Conservation (phyloP, 805 yeast species). For the Brettanomyces nanus region DNA sequence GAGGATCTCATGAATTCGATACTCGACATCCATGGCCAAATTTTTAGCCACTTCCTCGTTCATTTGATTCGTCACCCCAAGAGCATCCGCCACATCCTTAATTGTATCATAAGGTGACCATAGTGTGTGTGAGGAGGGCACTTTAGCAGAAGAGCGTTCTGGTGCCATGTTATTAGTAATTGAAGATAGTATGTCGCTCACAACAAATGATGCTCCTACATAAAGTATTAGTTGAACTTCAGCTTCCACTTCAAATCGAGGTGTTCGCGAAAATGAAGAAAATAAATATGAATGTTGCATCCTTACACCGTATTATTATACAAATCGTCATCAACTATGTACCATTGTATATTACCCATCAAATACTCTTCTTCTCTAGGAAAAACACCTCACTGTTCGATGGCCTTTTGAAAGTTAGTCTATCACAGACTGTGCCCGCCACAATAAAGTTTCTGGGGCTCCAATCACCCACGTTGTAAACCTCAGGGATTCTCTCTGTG, state of each 20-base stretch:
- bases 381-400: constrained; percentile 21
- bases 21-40: constrained; percentile 98
- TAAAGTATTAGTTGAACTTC: too few relatives aligned
- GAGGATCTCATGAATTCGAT: constrained; percentile 87
- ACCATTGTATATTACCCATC: too few relatives aligned
- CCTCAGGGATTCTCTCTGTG: constrained; percentile 36
- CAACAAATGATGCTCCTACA: too few relatives aligned
- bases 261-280: background rate
- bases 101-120: constrained; percentile 99
- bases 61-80: constrained; percentile 62
- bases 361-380: constrained; percentile 8
- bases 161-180: background rate
- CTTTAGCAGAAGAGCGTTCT: constrained; percentile 20
- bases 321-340: too few relatives aligned
- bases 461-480: constrained; percentile 45
- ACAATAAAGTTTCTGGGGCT: constrained; percentile 36
- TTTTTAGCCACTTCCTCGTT: constrained; percentile 92
- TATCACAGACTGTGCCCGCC: constrained; percentile 29
- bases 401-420: constrained; percentile 20
- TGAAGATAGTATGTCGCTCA: background rate
- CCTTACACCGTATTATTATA: background rate
- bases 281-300: background rate
- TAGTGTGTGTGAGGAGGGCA: constrained; percentile 75
- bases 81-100: constrained; percentile 86
- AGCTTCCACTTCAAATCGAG: too few relatives aligned